Conservation (phyloP, 2,329 filamentous ascomycete species). For the Cercospora janseana region DNA sequence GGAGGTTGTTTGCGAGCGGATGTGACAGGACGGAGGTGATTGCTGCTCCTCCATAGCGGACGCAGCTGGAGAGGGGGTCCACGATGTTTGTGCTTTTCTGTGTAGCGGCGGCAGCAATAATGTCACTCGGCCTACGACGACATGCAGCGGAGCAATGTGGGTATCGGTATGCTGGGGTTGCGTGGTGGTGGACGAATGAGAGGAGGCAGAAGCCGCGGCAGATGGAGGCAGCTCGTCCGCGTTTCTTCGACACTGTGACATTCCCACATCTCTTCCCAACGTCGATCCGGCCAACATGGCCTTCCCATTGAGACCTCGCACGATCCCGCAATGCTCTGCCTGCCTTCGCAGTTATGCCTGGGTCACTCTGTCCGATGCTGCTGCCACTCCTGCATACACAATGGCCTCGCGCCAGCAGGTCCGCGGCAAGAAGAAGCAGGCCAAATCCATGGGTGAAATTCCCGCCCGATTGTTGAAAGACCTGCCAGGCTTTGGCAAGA, state of each 20-base stretch:
- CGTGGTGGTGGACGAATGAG: conserved; percentile 6
- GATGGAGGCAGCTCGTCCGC: neutral
- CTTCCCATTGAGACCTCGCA: conserved; percentile 22
- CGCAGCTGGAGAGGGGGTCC: conserved; percentile 17
- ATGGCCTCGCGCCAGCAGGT: conserved; percentile 32
- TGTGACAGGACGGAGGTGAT: conserved; percentile 14
- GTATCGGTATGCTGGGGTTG: conserved; percentile 2
- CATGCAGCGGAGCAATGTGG: conserved; percentile 2
- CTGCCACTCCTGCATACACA: conserved; percentile 7
- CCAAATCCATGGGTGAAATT: conserved; percentile 38
- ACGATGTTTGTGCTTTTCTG: conserved; percentile 10
- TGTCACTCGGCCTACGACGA: too few species aligned
- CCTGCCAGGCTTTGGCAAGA: conserved; percentile 52
- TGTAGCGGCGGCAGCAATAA: neutral
- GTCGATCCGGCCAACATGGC: conserved; percentile 22
- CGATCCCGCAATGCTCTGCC: conserved; percentile 32
- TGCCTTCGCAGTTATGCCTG: conserved; percentile 33
- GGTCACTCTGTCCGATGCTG: conserved; percentile 14
- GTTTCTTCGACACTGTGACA: neutral
- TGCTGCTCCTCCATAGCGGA: conserved; percentile 26
- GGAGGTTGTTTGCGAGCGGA: conserved; percentile 5
- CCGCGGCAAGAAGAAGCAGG: conserved; percentile 40
- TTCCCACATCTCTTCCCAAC: neutral
- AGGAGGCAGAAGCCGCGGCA: conserved; percentile 1
- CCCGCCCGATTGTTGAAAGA: conserved; percentile 54